phyloP scores from a whole-genome alignment of 768 basidiomycete species.

The Cyathus striatus region DNA sequence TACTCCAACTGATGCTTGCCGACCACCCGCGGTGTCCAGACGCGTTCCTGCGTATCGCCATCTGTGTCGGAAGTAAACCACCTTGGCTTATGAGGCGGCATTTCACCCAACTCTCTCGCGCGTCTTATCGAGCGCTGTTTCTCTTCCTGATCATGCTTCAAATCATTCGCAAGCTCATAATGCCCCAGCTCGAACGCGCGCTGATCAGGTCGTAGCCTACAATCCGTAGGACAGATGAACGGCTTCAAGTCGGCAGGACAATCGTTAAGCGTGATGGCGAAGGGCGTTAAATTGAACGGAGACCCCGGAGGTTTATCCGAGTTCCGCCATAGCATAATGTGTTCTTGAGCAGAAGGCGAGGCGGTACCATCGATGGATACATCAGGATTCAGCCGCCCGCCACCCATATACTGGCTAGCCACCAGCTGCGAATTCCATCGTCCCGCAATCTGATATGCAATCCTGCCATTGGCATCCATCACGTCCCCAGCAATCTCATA shows the following conservation, averaged over 20 bases:
- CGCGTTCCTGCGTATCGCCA: conserved; percentile 82
- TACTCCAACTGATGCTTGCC: conserved; percentile 60
- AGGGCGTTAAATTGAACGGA: conserved; percentile 95
- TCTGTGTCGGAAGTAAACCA: conserved; percentile 88
- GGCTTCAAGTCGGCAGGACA: conserved; percentile 68
- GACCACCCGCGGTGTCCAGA: conserved; percentile 69
- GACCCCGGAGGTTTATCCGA: conserved; percentile 70
- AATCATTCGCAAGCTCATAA: conserved; percentile 77
- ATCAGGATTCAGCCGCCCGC: conserved; percentile 70
- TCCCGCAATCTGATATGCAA: conserved; percentile 87
- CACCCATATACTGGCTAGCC: conserved; percentile 65
- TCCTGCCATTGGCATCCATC: conserved; percentile 53
- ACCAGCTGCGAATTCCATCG: conserved; percentile 95
- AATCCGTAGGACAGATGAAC: conserved; percentile 86
- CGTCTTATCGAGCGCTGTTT: conserved; percentile 70
- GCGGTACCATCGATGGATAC: conserved; percentile 44
- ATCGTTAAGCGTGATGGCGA: conserved; percentile 89
- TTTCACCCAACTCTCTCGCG: conserved; percentile 67
- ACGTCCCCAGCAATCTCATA: conserved; percentile 91
- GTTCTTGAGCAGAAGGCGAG: conserved; percentile 53
- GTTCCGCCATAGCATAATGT: conserved; percentile 90
- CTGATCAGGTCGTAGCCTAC: conserved; percentile 88
- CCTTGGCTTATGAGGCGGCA: conserved; percentile 70
- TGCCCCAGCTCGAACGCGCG: conserved; percentile 88
- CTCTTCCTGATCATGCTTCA: conserved; percentile 82